A percentile compares a stretch with the other conserved stretches of the same genome.
Conservation (phyloP, 2,329 filamentous ascomycete genomes). For the Diaporthe longicolla region DNA sequence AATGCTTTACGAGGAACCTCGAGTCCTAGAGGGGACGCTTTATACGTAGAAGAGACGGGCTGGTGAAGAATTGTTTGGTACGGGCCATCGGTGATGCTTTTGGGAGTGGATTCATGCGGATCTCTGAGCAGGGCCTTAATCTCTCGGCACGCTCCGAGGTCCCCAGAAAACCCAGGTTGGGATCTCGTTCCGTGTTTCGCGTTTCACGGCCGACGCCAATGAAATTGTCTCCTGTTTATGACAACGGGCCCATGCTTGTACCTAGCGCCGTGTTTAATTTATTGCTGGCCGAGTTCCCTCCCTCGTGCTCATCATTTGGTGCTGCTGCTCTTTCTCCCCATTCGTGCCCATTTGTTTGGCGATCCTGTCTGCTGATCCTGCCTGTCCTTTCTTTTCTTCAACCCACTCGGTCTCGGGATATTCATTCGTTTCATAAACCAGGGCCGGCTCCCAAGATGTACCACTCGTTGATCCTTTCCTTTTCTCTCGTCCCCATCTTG, state of each 20-base stretch:
- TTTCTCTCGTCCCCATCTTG: slow-evolving; percentile 30
- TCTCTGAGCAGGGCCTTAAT: slow-evolving; percentile 40
- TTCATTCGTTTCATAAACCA: slow-evolving; percentile 37
- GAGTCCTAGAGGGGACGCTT: not conserved
- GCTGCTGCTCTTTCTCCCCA: slow-evolving; percentile 20
- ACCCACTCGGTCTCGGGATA: slow-evolving; percentile 33
- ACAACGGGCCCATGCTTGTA: slow-evolving; percentile 21
- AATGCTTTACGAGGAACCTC: not conserved
- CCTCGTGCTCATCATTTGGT: slow-evolving; percentile 1
- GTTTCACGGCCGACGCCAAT: slow-evolving; percentile 39
- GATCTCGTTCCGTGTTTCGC: slow-evolving; percentile 28
- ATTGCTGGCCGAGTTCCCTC: slow-evolving; percentile 19
- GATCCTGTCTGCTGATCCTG: slow-evolving; percentile 40
- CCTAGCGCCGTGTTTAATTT: slow-evolving; percentile 32
- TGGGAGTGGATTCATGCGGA: slow-evolving; percentile 36
- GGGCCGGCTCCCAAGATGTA: slow-evolving; percentile 42
- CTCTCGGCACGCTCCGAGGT: slow-evolving; percentile 40
- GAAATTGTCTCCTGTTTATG: slow-evolving; percentile 23
- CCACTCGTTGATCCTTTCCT: slow-evolving; percentile 35
- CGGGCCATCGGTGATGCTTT: slow-evolving; percentile 2
- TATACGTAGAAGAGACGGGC: slow-evolving; percentile 16
- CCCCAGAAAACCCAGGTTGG: slow-evolving; percentile 26
- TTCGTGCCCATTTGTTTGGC: slow-evolving; percentile 22
- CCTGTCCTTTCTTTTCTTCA: slow-evolving; percentile 37
- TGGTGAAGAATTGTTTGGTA: not conserved